phyloP scores from a whole-genome alignment of 2,329 filamentous ascomycete genomes.

The Pseudogymnoascus sp. region DNA sequence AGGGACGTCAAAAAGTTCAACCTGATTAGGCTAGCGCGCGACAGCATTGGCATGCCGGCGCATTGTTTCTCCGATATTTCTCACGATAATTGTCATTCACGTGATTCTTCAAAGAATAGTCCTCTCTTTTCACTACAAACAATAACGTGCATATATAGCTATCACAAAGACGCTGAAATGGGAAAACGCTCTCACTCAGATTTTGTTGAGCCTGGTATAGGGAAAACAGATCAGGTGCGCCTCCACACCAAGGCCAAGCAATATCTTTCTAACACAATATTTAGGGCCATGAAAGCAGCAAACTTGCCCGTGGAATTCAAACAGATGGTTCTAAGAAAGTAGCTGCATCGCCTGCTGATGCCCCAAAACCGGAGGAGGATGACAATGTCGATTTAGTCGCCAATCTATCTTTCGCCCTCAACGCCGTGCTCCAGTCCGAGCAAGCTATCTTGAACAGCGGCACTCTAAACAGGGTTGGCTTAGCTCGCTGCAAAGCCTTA shows the following conservation, averaged over 20 bases:
- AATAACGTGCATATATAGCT: background rate
- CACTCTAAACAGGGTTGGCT: background rate
- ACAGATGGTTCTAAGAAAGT: slow-evolving; percentile 35
- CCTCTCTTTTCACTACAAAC: background rate
- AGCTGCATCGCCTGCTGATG: background rate
- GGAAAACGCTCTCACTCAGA: background rate
- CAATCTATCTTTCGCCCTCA: slow-evolving; percentile 1
- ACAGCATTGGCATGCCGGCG: background rate
- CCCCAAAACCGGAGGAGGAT: background rate
- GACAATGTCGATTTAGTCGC: background rate
- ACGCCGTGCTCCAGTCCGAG: background rate
- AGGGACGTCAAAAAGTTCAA: slow-evolving; percentile 9
- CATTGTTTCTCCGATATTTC: background rate
- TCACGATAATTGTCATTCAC: slow-evolving; percentile 5
- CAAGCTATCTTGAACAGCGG: background rate
- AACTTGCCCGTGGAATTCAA: slow-evolving; percentile 48
- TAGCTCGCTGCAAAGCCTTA: background rate
- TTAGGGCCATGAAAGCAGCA: slow-evolving; percentile 30
- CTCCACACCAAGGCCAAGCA: background rate
- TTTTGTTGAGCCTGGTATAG: background rate
- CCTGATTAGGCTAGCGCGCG: background rate
- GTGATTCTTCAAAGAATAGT: background rate
- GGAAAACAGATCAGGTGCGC: background rate
- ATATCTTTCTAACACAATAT: background rate
- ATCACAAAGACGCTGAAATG: background rate